Percentiles rank a stretch among this genome's conserved stretches.
These are phyloP conservation scores for Suillus sp. DNA, from an alignment of 768 basidiomycete genomes.

Conservation along the genomic window DNA sequence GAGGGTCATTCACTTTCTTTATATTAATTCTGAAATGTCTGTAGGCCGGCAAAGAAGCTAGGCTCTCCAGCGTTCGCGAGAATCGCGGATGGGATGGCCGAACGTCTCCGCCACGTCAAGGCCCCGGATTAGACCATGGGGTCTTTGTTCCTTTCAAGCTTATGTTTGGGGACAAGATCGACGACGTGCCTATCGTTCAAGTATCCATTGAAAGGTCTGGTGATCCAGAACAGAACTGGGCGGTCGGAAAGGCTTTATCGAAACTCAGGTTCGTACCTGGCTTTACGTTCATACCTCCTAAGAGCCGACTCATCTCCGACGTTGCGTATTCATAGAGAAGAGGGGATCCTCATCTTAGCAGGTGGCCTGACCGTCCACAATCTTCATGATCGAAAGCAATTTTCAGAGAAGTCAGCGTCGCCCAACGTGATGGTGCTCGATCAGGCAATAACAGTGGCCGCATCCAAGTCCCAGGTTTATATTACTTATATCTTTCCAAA, in stretches of 20 bases:
- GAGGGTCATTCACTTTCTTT: background rate
- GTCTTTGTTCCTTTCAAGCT: constrained; percentile 78
- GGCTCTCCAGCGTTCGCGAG: constrained; percentile 51
- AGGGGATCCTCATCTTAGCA: constrained; percentile 67
- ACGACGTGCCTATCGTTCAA: constrained; percentile 67
- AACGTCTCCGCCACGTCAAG: constrained; percentile 45
- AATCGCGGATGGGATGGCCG: constrained; percentile 66
- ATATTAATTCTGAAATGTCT: background rate
- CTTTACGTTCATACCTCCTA: background rate
- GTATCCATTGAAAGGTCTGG: constrained; percentile 65
- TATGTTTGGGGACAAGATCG: constrained; percentile 74
- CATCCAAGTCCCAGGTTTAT: constrained; percentile 52
- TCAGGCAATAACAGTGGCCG: constrained; percentile 57
- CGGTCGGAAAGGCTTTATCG: constrained; percentile 60
- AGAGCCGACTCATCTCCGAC: constrained; percentile 2
- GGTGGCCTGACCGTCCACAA: constrained; percentile 75
- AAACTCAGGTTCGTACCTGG: constrained; percentile 50
- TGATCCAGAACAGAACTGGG: constrained; percentile 64
- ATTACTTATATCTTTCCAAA: background rate
- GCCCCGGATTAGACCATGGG: constrained; percentile 75
- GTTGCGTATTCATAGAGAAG: constrained; percentile 43
- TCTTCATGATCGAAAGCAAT: constrained; percentile 53
- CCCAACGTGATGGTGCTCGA: constrained; percentile 57
- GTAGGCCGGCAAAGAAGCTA: constrained; percentile 56
- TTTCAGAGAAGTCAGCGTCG: constrained; percentile 50